Evolutionary conservation across 106 monocot species (phyloP), one percentile per base, ranked within the genome.

Genomic region (Allium fistulosum): DNA sequence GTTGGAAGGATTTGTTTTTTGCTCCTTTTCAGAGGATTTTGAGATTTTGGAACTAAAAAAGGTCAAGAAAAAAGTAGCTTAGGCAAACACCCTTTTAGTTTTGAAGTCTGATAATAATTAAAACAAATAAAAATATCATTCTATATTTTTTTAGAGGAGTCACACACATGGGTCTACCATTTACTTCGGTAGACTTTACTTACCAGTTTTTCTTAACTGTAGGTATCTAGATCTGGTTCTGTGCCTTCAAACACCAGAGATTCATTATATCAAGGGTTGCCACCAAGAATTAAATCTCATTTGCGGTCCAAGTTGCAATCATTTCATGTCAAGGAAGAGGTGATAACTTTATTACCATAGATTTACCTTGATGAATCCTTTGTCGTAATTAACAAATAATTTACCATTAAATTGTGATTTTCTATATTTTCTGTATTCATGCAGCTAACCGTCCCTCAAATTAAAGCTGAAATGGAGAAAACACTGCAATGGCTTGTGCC

Each of bases 141-240:
- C 37, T 37, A 37, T 37, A 22, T 37, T 37, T 37, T 37, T 37
- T 37, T 37, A 37, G 37, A 37, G 37, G 1, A 37, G 37, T 37
- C 37, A 37, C 37, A 37, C 37, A 37, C 37, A 37, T 37, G 37
- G 37, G 37, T 37, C 37, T 37, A 5, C 37, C 37, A 0, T 37
- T 37, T 37, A 37, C 37, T 5, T 37, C 5, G 2, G 2, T 37
- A 37, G 37, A 5, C 37, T 37, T 37, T 37, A 37, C 5, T 37
- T 37, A 37, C 37, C 37, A 37, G 37, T 37, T 37, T 1, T 59
- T 59, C 8, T 59, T 9, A 53, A 55, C 37, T 64, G 10, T 75
- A 88, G 87, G 87, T 81, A 71, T 88, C 87, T 10, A 58, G 87
- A 61, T 88, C 83, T 59, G 68, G 81, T 83, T 88, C 83, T 18